Conservation (phyloP, 78 protist genomes). For the Mastigamoeba balamuthi region DNA sequence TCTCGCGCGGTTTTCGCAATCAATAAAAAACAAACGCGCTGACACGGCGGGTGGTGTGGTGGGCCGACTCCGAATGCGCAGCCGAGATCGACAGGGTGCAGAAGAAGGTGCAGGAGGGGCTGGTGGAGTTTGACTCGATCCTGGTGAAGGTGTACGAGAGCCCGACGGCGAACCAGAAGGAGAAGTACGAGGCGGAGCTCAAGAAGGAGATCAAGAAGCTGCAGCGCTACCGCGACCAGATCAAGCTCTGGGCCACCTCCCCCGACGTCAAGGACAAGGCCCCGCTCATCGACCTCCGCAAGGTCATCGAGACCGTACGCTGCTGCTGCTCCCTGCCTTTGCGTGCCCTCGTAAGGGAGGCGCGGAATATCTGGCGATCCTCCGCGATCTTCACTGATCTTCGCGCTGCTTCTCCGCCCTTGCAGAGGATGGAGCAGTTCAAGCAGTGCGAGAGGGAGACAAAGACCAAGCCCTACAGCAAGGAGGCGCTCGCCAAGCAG, state of each 20-base stretch:
- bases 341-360: too few relatives aligned
- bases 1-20: too few relatives aligned
- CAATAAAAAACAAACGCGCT: too few relatives aligned
- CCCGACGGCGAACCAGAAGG: constrained; percentile 66
- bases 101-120: constrained; percentile 80
- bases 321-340: too few relatives aligned
- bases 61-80: too few relatives aligned
- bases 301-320: constrained; percentile 71
- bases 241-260: constrained; percentile 75
- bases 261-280: constrained; percentile 85
- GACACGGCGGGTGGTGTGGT: too few relatives aligned
- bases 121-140: constrained; percentile 71
- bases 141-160: constrained; percentile 72
- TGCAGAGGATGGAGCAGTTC: constrained; percentile 89
- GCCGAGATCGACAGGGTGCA: constrained; percentile 83
- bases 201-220: constrained; percentile 92
- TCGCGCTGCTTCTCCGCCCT: too few relatives aligned
- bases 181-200: constrained; percentile 86
- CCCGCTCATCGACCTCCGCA: constrained; percentile 58
- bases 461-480: constrained; percentile 89
- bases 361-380: too few relatives aligned
- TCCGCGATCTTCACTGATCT: too few relatives aligned
- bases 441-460: constrained; percentile 84
- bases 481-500: constrained; percentile 65
- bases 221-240: constrained; percentile 86